Conservation (phyloP, 345 rosid species). For the Rhizophora apiculata region DNA sequence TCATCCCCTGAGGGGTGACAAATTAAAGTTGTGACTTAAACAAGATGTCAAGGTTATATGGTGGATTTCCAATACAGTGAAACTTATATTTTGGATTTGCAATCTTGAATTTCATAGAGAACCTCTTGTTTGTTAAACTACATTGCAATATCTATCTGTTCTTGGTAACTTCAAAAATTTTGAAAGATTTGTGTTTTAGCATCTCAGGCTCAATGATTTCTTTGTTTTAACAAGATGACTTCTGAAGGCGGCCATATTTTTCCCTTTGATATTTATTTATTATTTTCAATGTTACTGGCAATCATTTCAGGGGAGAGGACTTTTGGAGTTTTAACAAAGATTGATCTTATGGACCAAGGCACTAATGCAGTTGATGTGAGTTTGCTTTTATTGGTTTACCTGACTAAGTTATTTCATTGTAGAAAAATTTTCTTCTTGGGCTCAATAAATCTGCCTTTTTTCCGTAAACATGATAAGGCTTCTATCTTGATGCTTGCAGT, state of each 20-base stretch:
- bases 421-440: not conserved
- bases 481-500: not conserved
- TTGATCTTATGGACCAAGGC: constrained; percentile 96
- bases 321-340: constrained; percentile 84
- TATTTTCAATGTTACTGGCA: not conserved
- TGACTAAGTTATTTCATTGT: constrained; percentile 3
- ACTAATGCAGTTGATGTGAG: constrained; percentile 96
- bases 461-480: not conserved
- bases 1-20: not conserved
- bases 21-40: not conserved
- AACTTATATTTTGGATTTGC: not conserved
- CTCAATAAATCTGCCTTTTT: not conserved
- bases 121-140: not conserved
- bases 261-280: not conserved
- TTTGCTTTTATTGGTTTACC: constrained; percentile 16
- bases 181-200: not conserved
- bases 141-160: not conserved
- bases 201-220: not conserved
- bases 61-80: not conserved
- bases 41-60: not conserved
- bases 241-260: not conserved
- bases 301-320: constrained; percentile 72
- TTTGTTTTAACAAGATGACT: constrained; percentile 1
- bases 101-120: not conserved
- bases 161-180: not conserved